A percentile compares a stretch with the other conserved stretches of the same genome.
Evolutionary conservation across 805 yeast genomes (phyloP).

Genomic region (Metschnikowia rubicola): DNA sequence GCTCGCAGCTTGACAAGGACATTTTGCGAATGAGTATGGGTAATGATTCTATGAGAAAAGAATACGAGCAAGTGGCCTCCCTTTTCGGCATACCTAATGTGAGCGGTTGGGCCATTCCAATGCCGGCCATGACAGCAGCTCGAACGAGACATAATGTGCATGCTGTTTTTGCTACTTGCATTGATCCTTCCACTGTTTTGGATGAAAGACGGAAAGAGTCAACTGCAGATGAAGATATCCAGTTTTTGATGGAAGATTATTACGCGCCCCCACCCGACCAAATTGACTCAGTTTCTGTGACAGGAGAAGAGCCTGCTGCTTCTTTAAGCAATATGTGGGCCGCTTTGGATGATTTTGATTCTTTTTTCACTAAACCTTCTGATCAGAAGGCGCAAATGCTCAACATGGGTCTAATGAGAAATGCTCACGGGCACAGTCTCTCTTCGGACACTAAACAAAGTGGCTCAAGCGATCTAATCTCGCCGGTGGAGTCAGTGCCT

Average conservation of each 20-base stretch:
- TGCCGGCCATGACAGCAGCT: slow-evolving; percentile 89
- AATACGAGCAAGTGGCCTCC: slow-evolving; percentile 81
- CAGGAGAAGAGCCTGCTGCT: slow-evolving; percentile 61
- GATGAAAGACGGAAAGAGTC: slow-evolving; percentile 22
- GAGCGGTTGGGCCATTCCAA: slow-evolving; percentile 95
- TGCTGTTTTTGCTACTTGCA: slow-evolving; percentile 88
- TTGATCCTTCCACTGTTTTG: slow-evolving; percentile 34
- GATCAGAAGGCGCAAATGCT: slow-evolving; percentile 16
- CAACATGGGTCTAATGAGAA: slow-evolving; percentile 6
- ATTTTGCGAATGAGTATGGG: slow-evolving; percentile 90
- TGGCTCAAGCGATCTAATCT: slow-evolving; percentile 38
- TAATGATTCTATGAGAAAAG: slow-evolving; percentile 69
- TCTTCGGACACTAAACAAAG: slow-evolving; percentile 63
- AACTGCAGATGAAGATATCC: slow-evolving; percentile 34
- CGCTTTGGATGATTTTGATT: slow-evolving; percentile 82
- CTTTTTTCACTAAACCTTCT: slow-evolving; percentile 74
- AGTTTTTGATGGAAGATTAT: slow-evolving; percentile 62
- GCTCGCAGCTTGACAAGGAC: slow-evolving; percentile 86
- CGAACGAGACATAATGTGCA: slow-evolving; percentile 90
- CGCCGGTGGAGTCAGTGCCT: slow-evolving; percentile 69
- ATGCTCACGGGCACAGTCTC: slow-evolving; percentile 33
- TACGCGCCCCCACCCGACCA: slow-evolving; percentile 35
- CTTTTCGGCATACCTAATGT: slow-evolving; percentile 93
- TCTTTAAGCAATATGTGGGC: slow-evolving; percentile 90
- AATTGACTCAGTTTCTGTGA: slow-evolving; percentile 48